Evolutionary conservation across 805 yeast species (phyloP).

Genomic region (Jamesozyma jinghongensis): DNA sequence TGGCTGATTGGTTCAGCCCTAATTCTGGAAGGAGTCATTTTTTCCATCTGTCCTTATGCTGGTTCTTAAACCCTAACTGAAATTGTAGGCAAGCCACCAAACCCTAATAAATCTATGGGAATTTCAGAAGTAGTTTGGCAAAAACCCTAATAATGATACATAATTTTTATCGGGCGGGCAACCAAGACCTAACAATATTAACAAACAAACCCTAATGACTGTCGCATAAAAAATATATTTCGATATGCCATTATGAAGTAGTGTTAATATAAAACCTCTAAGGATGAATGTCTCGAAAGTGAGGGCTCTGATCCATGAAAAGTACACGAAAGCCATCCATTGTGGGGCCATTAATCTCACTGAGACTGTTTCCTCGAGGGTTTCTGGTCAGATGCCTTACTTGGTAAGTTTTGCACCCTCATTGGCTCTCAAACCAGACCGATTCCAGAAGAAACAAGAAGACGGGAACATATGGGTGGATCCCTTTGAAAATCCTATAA

Average conservation of each 20-base stretch:
- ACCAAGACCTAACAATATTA: not conserved
- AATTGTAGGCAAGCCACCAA: too few relatives aligned
- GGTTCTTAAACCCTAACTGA: too few relatives aligned
- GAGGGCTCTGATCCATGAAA: slow-evolving; percentile 27
- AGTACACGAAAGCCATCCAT: slow-evolving; percentile 41
- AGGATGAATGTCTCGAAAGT: slow-evolving; percentile 34
- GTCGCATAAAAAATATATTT: not conserved
- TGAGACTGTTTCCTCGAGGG: slow-evolving; percentile 34
- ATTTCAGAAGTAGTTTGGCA: too few relatives aligned
- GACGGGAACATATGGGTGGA: slow-evolving; percentile 31
- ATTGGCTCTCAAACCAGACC: slow-evolving; percentile 31
- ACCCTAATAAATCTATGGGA: too few relatives aligned
- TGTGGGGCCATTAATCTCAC: slow-evolving; percentile 42
- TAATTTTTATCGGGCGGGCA: too few relatives aligned
- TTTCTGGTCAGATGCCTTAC: slow-evolving; percentile 29
- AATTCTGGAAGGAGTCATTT: too few relatives aligned
- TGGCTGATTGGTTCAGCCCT: too few relatives aligned
- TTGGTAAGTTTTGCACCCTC: slow-evolving; percentile 28
- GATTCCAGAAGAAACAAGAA: slow-evolving; percentile 14
- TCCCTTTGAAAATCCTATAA: slow-evolving; percentile 79
- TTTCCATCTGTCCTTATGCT: too few relatives aligned
- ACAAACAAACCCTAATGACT: not conserved
- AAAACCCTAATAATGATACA: too few relatives aligned
- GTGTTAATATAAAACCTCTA: not conserved
- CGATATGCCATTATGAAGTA: too few relatives aligned